Conservation (phyloP, 495 filamentous ascomycete species). For the Letharia lupina region DNA sequence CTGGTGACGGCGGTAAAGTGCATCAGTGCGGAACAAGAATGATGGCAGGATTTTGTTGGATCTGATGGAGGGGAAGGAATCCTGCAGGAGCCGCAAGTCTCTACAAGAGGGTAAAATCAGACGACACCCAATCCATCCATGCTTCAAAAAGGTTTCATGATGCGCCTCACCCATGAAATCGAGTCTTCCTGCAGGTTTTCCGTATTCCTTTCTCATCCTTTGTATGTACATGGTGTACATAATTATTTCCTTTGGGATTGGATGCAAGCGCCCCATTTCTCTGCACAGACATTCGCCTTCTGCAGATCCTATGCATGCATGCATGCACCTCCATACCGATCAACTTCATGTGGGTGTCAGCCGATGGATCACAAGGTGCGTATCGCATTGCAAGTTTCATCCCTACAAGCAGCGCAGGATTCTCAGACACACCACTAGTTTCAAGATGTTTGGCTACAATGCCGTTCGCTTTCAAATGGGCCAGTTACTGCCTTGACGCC, state of each 20-base stretch:
- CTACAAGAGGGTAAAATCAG: slow-evolving; percentile 3
- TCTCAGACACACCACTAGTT: not conserved
- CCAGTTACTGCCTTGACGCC: not conserved
- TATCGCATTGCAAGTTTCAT: not conserved
- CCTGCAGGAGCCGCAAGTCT: slow-evolving; percentile 6
- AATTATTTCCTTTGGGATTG: not conserved
- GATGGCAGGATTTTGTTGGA: slow-evolving; percentile 1
- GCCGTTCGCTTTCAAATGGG: not conserved
- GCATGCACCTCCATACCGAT: not conserved
- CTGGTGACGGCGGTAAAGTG: slow-evolving; percentile 2
- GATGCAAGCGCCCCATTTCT: not conserved
- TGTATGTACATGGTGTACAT: not conserved
- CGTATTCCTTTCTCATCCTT: not conserved
- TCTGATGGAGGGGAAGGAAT: slow-evolving; percentile 1
- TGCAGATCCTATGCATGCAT: not conserved
- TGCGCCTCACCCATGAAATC: not conserved
- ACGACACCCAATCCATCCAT: not conserved
- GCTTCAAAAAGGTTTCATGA: slow-evolving; percentile 3
- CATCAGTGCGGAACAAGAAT: not conserved
- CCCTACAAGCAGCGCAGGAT: not conserved
- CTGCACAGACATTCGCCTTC: not conserved
- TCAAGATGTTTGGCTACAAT: not conserved
- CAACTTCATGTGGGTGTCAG: not conserved
- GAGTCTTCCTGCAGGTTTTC: not conserved
- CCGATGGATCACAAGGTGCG: not conserved